A percentile compares a stretch with the other conserved stretches of the same genome.
These are phyloP conservation scores for Bombardia bombarda DNA, from an alignment of 495 filamentous ascomycete species.

Conservation along the genomic window DNA sequence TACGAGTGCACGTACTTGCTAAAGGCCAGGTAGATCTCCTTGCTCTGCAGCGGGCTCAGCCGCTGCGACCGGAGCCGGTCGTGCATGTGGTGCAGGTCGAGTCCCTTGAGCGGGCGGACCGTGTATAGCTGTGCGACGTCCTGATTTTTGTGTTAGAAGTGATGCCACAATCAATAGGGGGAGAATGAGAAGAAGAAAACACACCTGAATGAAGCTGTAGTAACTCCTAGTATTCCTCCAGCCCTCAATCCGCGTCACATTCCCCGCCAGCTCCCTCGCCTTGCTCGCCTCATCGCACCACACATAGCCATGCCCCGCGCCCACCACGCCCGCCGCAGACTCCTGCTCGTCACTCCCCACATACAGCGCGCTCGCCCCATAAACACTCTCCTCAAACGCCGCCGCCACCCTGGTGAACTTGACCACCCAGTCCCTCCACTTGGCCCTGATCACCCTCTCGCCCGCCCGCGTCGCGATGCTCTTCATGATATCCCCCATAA, in stretches of 20 bases:
- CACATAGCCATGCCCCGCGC: slow-evolving; percentile 81
- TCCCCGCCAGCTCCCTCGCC: slow-evolving; percentile 77
- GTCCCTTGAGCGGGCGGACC: slow-evolving; percentile 65
- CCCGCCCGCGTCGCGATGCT: slow-evolving; percentile 82
- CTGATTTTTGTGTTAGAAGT: slow-evolving; percentile 26
- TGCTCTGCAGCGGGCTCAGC: slow-evolving; percentile 59
- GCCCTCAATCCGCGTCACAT: slow-evolving; percentile 85
- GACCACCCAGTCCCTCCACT: slow-evolving; percentile 82
- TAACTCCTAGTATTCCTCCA: slow-evolving; percentile 94
- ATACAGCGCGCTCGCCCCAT: slow-evolving; percentile 83
- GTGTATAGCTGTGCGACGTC: slow-evolving; percentile 55
- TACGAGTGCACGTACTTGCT: slow-evolving; percentile 69
- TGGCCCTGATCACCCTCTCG: slow-evolving; percentile 80
- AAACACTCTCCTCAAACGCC: slow-evolving; percentile 91
- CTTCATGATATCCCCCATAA: slow-evolving; percentile 76
- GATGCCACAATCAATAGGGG: background rate
- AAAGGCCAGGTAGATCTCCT: slow-evolving; percentile 75
- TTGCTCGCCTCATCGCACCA: slow-evolving; percentile 80
- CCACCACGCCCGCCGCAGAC: slow-evolving; percentile 41
- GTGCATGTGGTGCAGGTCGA: slow-evolving; percentile 87
- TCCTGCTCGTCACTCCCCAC: slow-evolving; percentile 70
- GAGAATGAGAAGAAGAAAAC: background rate
- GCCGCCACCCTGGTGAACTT: slow-evolving; percentile 89
- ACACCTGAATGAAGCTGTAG: slow-evolving; percentile 84
- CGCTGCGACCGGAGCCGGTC: slow-evolving; percentile 77